Evolutionary conservation across 495 filamentous ascomycete genomes (phyloP).

Genomic region (Pyronema omphalodes): DNA sequence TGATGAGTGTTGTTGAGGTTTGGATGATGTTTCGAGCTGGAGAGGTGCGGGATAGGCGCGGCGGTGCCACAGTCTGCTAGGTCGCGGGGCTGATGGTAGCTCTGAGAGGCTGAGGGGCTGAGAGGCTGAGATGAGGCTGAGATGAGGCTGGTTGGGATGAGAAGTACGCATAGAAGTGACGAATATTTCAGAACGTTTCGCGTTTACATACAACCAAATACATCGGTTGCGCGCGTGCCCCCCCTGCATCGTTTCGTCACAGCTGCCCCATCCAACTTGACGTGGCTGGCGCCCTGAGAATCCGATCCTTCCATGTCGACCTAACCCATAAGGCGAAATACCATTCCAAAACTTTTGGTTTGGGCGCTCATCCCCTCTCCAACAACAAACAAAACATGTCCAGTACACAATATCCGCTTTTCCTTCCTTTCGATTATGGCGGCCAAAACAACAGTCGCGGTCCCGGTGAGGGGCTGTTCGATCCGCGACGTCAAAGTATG

Average conservation of each 20-base stretch:
- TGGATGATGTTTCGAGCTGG: no score
- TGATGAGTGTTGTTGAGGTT: conserved; percentile 5
- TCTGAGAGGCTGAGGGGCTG: not conserved
- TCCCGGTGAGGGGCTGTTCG: not conserved
- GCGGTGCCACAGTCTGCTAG: not conserved
- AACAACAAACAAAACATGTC: not conserved
- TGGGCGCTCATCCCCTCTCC: no score
- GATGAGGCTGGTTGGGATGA: not conserved
- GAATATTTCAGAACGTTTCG: not conserved
- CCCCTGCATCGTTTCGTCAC: conserved; percentile 2
- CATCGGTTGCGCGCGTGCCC: not conserved
- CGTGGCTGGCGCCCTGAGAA: not conserved
- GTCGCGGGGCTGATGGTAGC: not conserved
- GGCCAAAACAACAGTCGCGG: not conserved
- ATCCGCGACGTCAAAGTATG: not conserved
- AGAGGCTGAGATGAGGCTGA: not conserved
- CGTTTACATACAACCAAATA: not conserved
- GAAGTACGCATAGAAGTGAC: not conserved
- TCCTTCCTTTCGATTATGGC: not conserved
- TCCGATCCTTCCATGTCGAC: not conserved
- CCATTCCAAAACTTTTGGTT: not conserved
- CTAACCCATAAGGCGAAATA: not conserved
- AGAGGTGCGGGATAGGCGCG: not conserved
- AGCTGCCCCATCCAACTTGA: not conserved
- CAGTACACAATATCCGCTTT: not conserved